Evolutionary conservation across 2,329 filamentous ascomycete genomes (phyloP), one percentile per base, ranked within the genome.

Genomic region (Pseudopithomyces maydicus): DNA sequence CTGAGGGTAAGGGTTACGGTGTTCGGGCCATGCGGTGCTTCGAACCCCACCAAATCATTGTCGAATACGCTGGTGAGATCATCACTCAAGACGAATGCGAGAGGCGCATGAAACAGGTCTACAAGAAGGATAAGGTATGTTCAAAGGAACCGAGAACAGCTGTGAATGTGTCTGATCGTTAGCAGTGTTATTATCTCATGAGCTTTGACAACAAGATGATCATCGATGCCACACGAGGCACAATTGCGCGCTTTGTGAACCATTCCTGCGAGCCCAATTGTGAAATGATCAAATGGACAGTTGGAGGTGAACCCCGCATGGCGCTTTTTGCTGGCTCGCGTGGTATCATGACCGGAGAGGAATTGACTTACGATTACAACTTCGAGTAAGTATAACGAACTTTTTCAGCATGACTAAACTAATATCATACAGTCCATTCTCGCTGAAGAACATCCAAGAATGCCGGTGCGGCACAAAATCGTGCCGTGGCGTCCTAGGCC

Each of bases 171-270:
- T 52, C 69, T 74, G 50, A 74, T 62, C 17, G 41, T 2, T 52
- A 42, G 19, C 66, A 97, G 91, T 97, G 92, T 77, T 98, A 97
- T 77, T 99, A 99, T 76, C 82, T 99, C 48, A 99, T 99, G 95
- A 92, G 92, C 54, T 97, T 98, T 73, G 93, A 98, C 72, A 92
- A 97, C 76, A 95, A 96, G 76, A 95, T 98, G 88, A 96, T 98
- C 69, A 96, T 99, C 63, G 95, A 99, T 79, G 95, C 94, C 33
- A 97, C 93, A 26, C 92, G 91, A 54, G 95, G 95, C 68, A 96
- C 91, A 64, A 96, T 98, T 77, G 94, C 95, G 69, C 90, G 95
- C 54, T 99, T 99, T 75, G 93, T 99, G 74, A 99, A 99, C 74
- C 95, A 99, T 76, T 97, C 92, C 17, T 99, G 95, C 78, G 89